Base-by-base conservation (phyloP, 2,329 filamentous ascomycete species). In the Mycosphaerella sp. region DNA sequence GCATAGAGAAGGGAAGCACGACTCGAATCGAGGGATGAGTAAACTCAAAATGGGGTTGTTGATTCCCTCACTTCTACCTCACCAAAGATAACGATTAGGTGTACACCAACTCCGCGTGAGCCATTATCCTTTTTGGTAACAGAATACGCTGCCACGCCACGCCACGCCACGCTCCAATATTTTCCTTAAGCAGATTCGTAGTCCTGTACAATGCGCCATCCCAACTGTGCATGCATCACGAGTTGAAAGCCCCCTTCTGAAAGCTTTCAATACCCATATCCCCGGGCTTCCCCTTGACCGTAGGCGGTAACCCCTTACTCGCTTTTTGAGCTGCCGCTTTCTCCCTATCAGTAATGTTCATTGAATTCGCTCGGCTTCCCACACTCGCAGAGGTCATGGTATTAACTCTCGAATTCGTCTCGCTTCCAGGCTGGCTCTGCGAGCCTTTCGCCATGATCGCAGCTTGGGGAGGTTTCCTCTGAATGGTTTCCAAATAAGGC, bases 401-500 rank as follows among this genome's bases (percentile, higher is more conserved):
- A 55, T 77, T 76, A 21, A 76, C 74, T 41, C 77, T 70, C 59
- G 76, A 78, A 37, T 70, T 70, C 25, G 66, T 62, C 12, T 69
- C 70, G 51, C 71, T 75, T 18, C 67, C 70, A n/a, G 68, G 62
- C 32, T 66, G 68, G 41, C 73, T 75, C 13, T 67, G 61, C 27
- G 66, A 68, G 47, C 72, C 74, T 44, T 68, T 70, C 8, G 63
- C 61, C n/a, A 71, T 71, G 39, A 76, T 74, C 49, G 72, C 70
- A 14, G 66, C 70, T 44, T 57, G 73, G 41, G 74, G 72, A 52
- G 74, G 69, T 54, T 74, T 73, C 47, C 81, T 72, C 64, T 84
- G 79, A 43, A 93, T 83, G 0, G 77, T 79, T 70, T 95, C 89
- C 25, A 98, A 79, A 65, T 96, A 98, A 1, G 89, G 90, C 1